Evolutionary conservation across 495 filamentous ascomycete species (phyloP).

Genomic region (Podospora bellae-mahoneyi): DNA sequence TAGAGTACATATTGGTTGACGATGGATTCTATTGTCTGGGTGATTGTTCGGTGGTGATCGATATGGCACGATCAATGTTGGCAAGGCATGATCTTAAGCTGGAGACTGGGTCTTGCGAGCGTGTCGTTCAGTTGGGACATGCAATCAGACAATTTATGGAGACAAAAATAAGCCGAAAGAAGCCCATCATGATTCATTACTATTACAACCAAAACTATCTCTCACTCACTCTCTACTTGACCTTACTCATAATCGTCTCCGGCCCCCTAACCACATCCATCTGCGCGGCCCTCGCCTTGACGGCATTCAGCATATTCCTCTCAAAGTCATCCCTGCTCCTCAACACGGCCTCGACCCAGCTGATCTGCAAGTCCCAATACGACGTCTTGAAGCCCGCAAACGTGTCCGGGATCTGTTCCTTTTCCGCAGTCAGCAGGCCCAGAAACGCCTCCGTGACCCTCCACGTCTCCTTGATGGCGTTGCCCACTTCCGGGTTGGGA

Average conservation of each 20-base stretch:
- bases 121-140: too few species aligned
- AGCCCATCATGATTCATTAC: constrained; percentile 8
- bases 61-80: too few species aligned
- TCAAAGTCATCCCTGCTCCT: constrained; percentile 90
- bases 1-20: neutral
- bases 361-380: constrained; percentile 93
- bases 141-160: too few species aligned
- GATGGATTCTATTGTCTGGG: neutral
- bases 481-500: constrained; percentile 47
- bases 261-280: constrained; percentile 70
- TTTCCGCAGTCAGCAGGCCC: constrained; percentile 70
- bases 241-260: constrained; percentile 88
- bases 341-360: constrained; percentile 94
- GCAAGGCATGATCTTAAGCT: too few species aligned
- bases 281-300: constrained; percentile 83
- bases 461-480: constrained; percentile 82
- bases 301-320: constrained; percentile 75
- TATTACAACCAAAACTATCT: constrained; percentile 11
- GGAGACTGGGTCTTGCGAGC: too few species aligned
- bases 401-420: constrained; percentile 64
- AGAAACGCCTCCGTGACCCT: constrained; percentile 78
- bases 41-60: neutral
- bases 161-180: too few species aligned
- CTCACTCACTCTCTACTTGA: constrained; percentile 72
- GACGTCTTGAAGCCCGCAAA: constrained; percentile 79